Evolutionary conservation across 2,329 filamentous ascomycete genomes (phyloP).

Genomic region (Aureobasidium zeae): DNA sequence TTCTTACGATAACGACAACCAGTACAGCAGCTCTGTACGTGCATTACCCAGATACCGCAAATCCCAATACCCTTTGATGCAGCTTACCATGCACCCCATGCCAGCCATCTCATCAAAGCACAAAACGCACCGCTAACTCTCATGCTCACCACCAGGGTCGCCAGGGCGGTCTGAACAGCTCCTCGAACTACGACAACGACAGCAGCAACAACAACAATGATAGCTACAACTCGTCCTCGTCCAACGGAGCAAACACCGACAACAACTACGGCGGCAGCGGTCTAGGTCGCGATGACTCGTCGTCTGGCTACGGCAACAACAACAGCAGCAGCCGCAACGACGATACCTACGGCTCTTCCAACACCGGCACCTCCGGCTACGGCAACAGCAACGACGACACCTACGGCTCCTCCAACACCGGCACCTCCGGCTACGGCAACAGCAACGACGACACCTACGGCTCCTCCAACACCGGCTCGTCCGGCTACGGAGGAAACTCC

Average conservation of each 20-base stretch:
- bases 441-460: slow-evolving; percentile 19
- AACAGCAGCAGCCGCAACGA: background rate
- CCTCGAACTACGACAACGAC: slow-evolving; percentile 4
- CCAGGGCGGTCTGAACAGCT: slow-evolving; percentile 4
- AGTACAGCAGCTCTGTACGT: slow-evolving; percentile 14
- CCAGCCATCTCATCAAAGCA: background rate
- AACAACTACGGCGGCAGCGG: slow-evolving; percentile 1
- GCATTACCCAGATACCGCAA: background rate
- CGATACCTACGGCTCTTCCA: slow-evolving; percentile 19
- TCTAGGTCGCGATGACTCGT: background rate
- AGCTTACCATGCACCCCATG: background rate
- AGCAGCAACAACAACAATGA: background rate
- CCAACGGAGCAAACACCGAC: background rate
- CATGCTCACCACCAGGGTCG: background rate
- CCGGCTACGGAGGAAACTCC: too few species aligned
- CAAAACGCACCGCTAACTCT: background rate
- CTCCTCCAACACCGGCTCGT: background rate
- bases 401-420: background rate
- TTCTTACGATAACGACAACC: slow-evolving; percentile 6
- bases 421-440: slow-evolving; percentile 18
- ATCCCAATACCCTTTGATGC: background rate
- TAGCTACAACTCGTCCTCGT: too few species aligned
- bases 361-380: slow-evolving; percentile 18
- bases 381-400: too few species aligned
- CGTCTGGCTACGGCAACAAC: background rate